phyloP scores from a whole-genome alignment of 1,284 basidiomycete genomes.

The Trichosporon asahii region DNA sequence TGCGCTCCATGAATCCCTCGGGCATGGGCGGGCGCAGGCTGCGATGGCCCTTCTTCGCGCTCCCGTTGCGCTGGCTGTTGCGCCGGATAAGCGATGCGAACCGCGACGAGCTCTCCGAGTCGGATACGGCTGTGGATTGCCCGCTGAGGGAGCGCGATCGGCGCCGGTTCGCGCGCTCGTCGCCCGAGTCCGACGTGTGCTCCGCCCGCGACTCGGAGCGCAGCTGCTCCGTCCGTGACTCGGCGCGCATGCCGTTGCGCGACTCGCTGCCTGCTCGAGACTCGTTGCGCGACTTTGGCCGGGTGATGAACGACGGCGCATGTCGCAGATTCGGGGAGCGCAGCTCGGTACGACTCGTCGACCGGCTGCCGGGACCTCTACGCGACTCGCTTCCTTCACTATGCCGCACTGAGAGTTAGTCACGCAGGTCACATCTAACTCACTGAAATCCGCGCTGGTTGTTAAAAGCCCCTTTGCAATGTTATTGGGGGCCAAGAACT shows the following conservation, averaged over 20 bases:
- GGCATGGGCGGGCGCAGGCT: background rate
- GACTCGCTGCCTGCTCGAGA: constrained; percentile 1
- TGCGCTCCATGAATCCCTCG: background rate
- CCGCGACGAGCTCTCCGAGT: constrained; percentile 10
- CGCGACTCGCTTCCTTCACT: background rate
- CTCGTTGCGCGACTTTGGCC: background rate
- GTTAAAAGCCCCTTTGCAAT: constrained; percentile 11
- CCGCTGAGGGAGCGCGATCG: constrained; percentile 13
- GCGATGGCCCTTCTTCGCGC: background rate
- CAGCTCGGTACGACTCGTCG: background rate
- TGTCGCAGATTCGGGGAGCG: constrained; percentile 10
- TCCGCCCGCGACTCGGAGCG: constrained; percentile 8
- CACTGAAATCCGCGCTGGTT: background rate
- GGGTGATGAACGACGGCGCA: constrained; percentile 10
- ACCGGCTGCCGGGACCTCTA: background rate
- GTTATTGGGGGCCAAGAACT: constrained; percentile 18
- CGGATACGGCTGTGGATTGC: background rate
- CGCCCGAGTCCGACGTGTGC: background rate
- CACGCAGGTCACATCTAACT: too few species aligned
- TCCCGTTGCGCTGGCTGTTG: constrained; percentile 6
- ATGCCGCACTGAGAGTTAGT: background rate
- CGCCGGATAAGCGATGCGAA: constrained; percentile 9
- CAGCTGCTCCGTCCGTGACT: constrained; percentile 5
- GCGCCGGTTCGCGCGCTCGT: constrained; percentile 4
- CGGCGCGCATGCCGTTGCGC: constrained; percentile 3